phyloP scores from a whole-genome alignment of 768 basidiomycete genomes.

The Mycena rosella region DNA sequence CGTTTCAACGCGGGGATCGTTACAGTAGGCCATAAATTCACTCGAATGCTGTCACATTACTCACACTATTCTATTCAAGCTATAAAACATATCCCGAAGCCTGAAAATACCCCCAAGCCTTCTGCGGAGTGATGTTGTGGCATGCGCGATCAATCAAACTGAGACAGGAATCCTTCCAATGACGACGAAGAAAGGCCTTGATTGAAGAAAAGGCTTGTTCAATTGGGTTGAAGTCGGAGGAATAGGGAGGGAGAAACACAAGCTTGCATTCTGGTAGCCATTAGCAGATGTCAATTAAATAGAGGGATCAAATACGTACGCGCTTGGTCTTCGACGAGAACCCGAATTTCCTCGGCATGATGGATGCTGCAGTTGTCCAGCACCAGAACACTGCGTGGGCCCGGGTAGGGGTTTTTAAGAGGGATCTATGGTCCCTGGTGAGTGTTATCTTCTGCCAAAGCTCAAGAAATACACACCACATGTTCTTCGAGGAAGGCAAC shows the following conservation, averaged over 20 bases:
- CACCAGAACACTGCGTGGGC: conserved; percentile 45
- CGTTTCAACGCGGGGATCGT: background rate
- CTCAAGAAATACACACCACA: conserved; percentile 24
- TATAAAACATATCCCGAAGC: background rate
- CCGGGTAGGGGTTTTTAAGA: conserved; percentile 45
- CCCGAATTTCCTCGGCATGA: conserved; percentile 43
- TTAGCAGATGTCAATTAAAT: background rate
- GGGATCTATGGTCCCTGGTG: conserved; percentile 25
- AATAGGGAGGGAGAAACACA: conserved; percentile 42
- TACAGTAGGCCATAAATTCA: background rate
- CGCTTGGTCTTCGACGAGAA: conserved; percentile 38
- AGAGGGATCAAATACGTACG: conserved; percentile 25
- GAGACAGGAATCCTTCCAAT: conserved; percentile 11
- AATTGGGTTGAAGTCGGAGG: conserved; percentile 45
- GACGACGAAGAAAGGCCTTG: conserved; percentile 15
- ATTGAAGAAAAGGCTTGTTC: conserved; percentile 39
- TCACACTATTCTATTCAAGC: background rate
- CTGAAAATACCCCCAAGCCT: conserved; percentile 27
- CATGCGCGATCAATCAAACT: conserved; percentile 14
- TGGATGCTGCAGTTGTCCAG: conserved; percentile 52
- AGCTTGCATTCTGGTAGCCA: conserved; percentile 23
- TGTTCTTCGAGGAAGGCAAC: conserved; percentile 39
- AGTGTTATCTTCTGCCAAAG: background rate
- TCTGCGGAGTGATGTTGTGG: conserved; percentile 29
- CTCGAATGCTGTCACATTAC: background rate